These are phyloP conservation scores for Fusarium sp. DNA, from an alignment of 2,329 filamentous ascomycete genomes.

Conservation along the genomic window DNA sequence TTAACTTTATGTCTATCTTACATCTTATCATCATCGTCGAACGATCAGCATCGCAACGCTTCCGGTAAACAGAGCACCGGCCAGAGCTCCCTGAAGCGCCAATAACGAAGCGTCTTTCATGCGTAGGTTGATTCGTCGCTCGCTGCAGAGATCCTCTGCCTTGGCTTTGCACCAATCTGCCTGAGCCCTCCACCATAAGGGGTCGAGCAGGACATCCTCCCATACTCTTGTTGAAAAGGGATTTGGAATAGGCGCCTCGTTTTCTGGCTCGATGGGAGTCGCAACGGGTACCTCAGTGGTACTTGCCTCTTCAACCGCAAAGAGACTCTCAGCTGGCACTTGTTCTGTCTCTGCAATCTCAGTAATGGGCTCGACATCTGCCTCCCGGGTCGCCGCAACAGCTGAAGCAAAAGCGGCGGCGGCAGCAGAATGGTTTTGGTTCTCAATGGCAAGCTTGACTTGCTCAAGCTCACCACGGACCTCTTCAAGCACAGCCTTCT, in stretches of 20 bases:
- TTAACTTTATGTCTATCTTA: slow-evolving; percentile 28
- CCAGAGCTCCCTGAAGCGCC: slow-evolving; percentile 72
- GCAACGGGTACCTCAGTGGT: slow-evolving; percentile 8
- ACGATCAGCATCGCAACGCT: slow-evolving; percentile 63
- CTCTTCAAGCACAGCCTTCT: slow-evolving; percentile 67
- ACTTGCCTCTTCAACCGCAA: not conserved
- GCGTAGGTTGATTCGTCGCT: slow-evolving; percentile 69
- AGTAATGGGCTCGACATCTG: not conserved
- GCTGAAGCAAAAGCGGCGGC: slow-evolving; percentile 23
- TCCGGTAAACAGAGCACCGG: slow-evolving; percentile 71
- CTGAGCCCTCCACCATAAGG: slow-evolving; percentile 59
- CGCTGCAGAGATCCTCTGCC: slow-evolving; percentile 71
- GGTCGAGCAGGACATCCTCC: slow-evolving; percentile 57
- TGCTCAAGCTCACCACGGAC: slow-evolving; percentile 57
- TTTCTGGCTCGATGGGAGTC: slow-evolving; percentile 9
- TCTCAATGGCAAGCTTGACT: slow-evolving; percentile 47
- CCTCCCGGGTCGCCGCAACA: slow-evolving; percentile 14
- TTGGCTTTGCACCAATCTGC: slow-evolving; percentile 61
- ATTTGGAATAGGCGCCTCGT: slow-evolving; percentile 6
- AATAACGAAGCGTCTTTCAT: slow-evolving; percentile 78
- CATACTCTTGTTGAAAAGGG: slow-evolving; percentile 48
- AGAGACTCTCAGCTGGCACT: slow-evolving; percentile 3
- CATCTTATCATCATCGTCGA: slow-evolving; percentile 47
- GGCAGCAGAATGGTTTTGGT: slow-evolving; percentile 39
- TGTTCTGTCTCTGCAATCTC: slow-evolving; percentile 21